Conservation (phyloP, 257 asterid genomes). For the Przewalskia tangutica region DNA sequence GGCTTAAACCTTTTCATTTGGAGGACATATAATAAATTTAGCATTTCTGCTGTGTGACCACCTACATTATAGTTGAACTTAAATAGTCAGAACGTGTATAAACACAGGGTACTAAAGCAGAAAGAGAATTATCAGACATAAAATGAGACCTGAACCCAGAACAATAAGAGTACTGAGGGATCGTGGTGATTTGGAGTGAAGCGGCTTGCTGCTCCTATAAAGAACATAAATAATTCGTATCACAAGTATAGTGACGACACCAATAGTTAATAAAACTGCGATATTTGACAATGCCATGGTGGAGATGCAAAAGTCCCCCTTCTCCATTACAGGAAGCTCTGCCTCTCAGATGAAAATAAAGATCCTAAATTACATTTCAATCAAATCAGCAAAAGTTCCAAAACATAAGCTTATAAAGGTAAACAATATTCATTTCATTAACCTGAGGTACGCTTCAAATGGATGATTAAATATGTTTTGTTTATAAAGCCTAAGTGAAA, state of each 20-base stretch:
- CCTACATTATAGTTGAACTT: constrained; percentile 31
- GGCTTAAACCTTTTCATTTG: constrained; percentile 59
- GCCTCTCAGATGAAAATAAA: background rate
- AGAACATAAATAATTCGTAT: constrained; percentile 43
- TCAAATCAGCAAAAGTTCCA: background rate
- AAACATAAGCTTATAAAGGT: background rate
- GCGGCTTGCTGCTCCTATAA: constrained; percentile 30
- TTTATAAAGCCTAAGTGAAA: background rate
- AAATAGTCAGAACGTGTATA: background rate
- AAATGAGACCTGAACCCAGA: constrained; percentile 64
- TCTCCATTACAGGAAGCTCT: constrained; percentile 24
- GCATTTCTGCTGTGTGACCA: constrained; percentile 97
- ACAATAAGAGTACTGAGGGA: constrained; percentile 52
- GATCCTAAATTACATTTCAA: background rate
- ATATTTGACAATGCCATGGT: constrained; percentile 11
- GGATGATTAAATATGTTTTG: background rate
- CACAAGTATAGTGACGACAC: constrained; percentile 26
- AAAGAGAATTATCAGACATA: background rate
- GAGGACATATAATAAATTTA: constrained; percentile 58
- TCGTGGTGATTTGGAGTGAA: constrained; percentile 17
- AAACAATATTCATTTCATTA: background rate
- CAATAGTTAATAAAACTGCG: constrained; percentile 20
- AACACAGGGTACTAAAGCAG: background rate
- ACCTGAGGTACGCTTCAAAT: background rate
- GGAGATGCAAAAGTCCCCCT: constrained; percentile 6